Percentiles rank a stretch among this genome's conserved stretches.
These are phyloP conservation scores for Aspergillus quadricinctus DNA, from an alignment of 2,329 filamentous ascomycete species.

Conservation along the genomic window DNA sequence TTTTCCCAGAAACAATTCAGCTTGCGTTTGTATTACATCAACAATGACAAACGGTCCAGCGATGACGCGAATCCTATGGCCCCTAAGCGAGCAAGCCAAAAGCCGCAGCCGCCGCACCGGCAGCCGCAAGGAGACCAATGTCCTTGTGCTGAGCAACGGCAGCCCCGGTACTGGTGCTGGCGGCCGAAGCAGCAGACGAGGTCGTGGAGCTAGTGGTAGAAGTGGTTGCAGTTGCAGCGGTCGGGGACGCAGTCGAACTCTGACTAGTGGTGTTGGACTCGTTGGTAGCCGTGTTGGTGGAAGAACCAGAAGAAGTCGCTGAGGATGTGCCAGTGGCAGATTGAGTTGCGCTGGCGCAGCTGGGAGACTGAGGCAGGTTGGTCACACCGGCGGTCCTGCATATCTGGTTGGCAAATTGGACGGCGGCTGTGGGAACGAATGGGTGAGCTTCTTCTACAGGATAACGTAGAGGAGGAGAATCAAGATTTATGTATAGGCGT, in stretches of 20 bases:
- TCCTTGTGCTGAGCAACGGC: constrained; percentile 19
- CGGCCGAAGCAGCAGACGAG: constrained; percentile 10
- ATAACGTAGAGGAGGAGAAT: too few species aligned
- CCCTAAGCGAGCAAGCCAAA: constrained; percentile 27
- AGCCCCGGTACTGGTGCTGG: constrained; percentile 19
- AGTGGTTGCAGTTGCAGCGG: background rate
- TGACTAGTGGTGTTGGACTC: constrained; percentile 9
- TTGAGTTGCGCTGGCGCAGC: constrained; percentile 18
- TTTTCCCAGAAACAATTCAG: background rate
- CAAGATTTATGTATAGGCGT: background rate
- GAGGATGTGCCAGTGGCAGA: constrained; percentile 13
- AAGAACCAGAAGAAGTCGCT: background rate
- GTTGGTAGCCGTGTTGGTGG: constrained; percentile 18
- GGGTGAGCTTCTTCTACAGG: background rate
- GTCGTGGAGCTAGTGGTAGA: background rate
- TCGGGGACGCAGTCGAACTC: background rate
- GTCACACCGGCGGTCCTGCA: constrained; percentile 36
- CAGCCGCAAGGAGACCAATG: constrained; percentile 24
- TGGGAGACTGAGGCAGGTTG: constrained; percentile 29
- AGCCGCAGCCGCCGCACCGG: constrained; percentile 22
- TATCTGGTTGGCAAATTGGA: constrained; percentile 34
- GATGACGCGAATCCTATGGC: background rate
- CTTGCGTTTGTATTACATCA: background rate
- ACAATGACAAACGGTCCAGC: background rate
- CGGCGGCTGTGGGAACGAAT: constrained; percentile 23